Evolutionary conservation across 768 basidiomycete genomes (phyloP).

Genomic region (Cantharellus cinnabarinus): DNA sequence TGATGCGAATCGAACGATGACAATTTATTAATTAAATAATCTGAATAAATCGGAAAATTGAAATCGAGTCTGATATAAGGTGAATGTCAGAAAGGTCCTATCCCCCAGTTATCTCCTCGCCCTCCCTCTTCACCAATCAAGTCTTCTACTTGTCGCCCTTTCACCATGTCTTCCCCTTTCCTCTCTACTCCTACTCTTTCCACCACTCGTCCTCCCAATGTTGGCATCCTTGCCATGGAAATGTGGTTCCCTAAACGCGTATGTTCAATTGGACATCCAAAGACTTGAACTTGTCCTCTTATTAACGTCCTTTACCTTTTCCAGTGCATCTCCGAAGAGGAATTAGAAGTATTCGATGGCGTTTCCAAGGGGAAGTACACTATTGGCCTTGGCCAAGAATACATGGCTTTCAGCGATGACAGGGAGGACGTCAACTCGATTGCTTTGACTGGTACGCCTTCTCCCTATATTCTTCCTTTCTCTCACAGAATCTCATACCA

Average conservation of each 20-base stretch:
- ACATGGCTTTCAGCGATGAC: slow-evolving; percentile 98
- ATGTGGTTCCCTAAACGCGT: slow-evolving; percentile 88
- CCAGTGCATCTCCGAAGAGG: slow-evolving; percentile 88
- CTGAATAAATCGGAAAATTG: too few relatives aligned
- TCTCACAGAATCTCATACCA: too few relatives aligned
- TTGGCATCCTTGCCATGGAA: slow-evolving; percentile 85
- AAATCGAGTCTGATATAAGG: too few relatives aligned
- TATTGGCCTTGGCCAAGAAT: slow-evolving; percentile 91
- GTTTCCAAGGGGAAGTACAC: slow-evolving; percentile 96
- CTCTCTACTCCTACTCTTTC: not conserved
- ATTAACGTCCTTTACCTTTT: not conserved
- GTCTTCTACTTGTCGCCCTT: too few relatives aligned
- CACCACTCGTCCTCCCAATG: slow-evolving; percentile 56
- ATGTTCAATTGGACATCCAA: slow-evolving; percentile 15
- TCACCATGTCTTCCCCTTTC: slow-evolving; percentile 2
- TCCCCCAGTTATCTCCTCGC: not conserved
- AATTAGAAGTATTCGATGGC: slow-evolving; percentile 84
- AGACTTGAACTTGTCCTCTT: slow-evolving; percentile 3
- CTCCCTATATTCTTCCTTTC: not conserved
- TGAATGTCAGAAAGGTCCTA: too few relatives aligned
- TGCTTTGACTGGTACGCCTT: slow-evolving; percentile 61
- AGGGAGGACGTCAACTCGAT: slow-evolving; percentile 99
- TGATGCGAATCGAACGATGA: too few relatives aligned
- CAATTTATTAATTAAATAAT: too few relatives aligned
- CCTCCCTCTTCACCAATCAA: not conserved